Conservation (phyloP, 805 yeast species). For the Candida awuae region DNA sequence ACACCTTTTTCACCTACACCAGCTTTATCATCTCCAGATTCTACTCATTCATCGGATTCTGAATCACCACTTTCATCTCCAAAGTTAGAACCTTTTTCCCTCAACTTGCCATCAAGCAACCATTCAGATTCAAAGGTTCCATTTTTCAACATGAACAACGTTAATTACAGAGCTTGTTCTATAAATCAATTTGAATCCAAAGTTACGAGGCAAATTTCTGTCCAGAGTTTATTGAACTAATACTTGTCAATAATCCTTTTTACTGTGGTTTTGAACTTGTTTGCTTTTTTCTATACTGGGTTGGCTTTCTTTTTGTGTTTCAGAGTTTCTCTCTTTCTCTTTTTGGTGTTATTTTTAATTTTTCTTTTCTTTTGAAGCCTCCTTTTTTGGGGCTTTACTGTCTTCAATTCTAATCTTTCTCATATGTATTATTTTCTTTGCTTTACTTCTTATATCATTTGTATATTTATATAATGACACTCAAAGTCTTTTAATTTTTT, state of each 20-base stretch:
- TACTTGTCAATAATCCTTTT: neutral
- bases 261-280: neutral
- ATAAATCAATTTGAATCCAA: constrained; percentile 4
- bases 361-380: too few relatives aligned
- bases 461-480: neutral
- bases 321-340: neutral
- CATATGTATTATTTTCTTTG: neutral
- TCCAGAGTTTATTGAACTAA: constrained; percentile 23
- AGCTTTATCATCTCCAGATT: constrained; percentile 11
- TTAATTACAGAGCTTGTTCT: neutral
- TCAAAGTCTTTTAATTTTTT: too few relatives aligned
- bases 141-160: constrained; percentile 4
- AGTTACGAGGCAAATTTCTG: constrained; percentile 17
- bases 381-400: too few relatives aligned
- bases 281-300: neutral
- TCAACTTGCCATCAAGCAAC: neutral
- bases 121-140: constrained; percentile 2
- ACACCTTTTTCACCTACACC: constrained; percentile 10
- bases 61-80: constrained; percentile 27
- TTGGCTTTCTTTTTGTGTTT: neutral
- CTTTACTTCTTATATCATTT: neutral
- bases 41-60: constrained; percentile 10
- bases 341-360: too few relatives aligned
- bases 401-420: too few relatives aligned
- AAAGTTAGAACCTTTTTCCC: constrained; percentile 13